Conservation (phyloP, 2,329 filamentous ascomycete genomes). For the Diaporthe citrichinensis region DNA sequence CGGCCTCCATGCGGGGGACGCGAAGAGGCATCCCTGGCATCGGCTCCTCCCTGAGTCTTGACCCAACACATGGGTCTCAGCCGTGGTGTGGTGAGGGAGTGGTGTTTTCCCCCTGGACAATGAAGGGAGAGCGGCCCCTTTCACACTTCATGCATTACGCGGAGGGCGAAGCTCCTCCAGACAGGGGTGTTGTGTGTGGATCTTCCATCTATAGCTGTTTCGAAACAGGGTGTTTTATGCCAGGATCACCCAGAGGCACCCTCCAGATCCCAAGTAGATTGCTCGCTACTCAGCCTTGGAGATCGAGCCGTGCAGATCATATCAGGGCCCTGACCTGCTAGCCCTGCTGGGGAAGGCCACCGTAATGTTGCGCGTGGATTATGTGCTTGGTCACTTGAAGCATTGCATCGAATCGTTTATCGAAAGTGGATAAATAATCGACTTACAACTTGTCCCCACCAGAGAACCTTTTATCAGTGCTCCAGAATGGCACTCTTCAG, state of each 20-base stretch:
- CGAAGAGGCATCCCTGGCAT: neutral
- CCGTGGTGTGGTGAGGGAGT: neutral
- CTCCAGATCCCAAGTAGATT: conserved; percentile 28
- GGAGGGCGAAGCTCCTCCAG: conserved; percentile 27
- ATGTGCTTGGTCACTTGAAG: neutral
- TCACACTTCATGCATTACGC: conserved; percentile 27
- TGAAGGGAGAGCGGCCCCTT: conserved; percentile 31
- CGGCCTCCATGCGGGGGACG: conserved; percentile 1
- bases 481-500: neutral
- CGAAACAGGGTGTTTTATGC: conserved; percentile 30
- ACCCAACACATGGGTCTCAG: conserved; percentile 1
- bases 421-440: neutral
- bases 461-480: neutral
- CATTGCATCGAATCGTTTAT: neutral
- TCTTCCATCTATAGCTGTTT: conserved; percentile 27
- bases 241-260: conserved; percentile 16
- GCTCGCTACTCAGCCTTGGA: conserved; percentile 20
- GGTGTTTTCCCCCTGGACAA: conserved; percentile 9
- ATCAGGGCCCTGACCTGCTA: neutral
- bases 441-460: neutral
- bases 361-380: neutral
- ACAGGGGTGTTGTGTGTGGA: conserved; percentile 23
- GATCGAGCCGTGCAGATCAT: conserved; percentile 10
- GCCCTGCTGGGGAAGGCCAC: neutral
- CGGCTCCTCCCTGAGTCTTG: neutral